A percentile compares a stretch with the other conserved stretches of the same genome.
Conservation (phyloP, 176 grass and related monocot genomes). For the Phoenix roebelenii region DNA sequence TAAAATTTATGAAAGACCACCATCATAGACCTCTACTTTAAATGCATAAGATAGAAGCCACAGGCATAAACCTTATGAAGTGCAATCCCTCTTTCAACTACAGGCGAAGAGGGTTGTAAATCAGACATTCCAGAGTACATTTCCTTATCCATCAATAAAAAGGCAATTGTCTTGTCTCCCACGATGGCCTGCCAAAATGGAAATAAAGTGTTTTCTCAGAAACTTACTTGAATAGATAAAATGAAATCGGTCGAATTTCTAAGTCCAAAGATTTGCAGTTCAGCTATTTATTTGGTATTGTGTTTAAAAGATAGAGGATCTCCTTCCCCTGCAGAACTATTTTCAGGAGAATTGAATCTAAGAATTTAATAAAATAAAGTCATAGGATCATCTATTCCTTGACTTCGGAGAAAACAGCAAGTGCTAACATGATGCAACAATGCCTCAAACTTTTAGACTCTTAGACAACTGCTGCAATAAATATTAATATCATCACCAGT, state of each 20-base stretch:
- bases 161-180: constrained; percentile 90
- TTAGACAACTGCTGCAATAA: neutral
- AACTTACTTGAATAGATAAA: constrained; percentile 6
- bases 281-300: too few relatives aligned
- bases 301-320: too few relatives aligned
- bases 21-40: neutral
- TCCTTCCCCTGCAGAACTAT: too few relatives aligned
- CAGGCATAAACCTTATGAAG: constrained; percentile 61
- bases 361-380: too few relatives aligned
- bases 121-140: constrained; percentile 99
- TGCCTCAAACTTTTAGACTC: neutral
- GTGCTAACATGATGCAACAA: too few relatives aligned
- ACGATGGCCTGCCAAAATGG: constrained; percentile 65
- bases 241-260: neutral
- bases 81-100: constrained; percentile 77
- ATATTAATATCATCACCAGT: neutral
- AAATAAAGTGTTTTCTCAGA: constrained; percentile 7
- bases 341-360: too few relatives aligned
- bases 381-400: too few relatives aligned
- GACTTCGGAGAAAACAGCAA: too few relatives aligned
- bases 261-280: too few relatives aligned
- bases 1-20: neutral
- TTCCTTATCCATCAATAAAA: constrained; percentile 93
- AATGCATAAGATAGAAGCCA: too few relatives aligned
- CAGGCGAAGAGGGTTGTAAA: constrained; percentile 69